Evolutionary conservation across 441 rosid genomes (phyloP).

Genomic region (Bocquillonia castaneifolia): DNA sequence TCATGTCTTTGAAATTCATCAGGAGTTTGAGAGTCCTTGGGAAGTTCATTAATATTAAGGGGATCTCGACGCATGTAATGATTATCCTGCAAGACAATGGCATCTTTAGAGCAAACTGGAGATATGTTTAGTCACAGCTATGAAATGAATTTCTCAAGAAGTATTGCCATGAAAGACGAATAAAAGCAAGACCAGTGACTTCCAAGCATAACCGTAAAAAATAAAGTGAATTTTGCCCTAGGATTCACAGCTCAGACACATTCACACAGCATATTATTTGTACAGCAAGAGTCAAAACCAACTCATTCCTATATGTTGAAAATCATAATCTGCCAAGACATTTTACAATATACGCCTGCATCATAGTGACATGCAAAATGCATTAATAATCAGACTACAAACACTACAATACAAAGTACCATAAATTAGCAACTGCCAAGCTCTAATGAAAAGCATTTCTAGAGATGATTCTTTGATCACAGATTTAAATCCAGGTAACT

Average conservation of each 20-base stretch:
- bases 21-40: slow-evolving; percentile 32
- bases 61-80: slow-evolving; percentile 29
- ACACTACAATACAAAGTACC: not conserved
- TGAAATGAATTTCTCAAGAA: not conserved
- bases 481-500: not conserved
- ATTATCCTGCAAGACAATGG: slow-evolving; percentile 37
- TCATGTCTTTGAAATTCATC: slow-evolving; percentile 36
- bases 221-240: not conserved
- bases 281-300: not conserved
- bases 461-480: not conserved
- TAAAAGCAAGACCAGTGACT: not conserved
- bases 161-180: not conserved
- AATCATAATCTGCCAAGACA: not conserved
- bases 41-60: slow-evolving; percentile 37
- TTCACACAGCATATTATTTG: too few relatives aligned
- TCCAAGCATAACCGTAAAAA: not conserved
- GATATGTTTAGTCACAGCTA: not conserved
- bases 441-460: slow-evolving; percentile 1
- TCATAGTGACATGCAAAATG: not conserved
- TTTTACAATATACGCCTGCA: not conserved
- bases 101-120: slow-evolving; percentile 4
- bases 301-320: not conserved
- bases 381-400: not conserved
- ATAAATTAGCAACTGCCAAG: not conserved
- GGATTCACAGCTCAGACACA: not conserved